Percentiles rank a stretch among this genome's conserved stretches.
Conservation (phyloP, 1,139 yeast genomes). For the Spathaspora sp. region DNA sequence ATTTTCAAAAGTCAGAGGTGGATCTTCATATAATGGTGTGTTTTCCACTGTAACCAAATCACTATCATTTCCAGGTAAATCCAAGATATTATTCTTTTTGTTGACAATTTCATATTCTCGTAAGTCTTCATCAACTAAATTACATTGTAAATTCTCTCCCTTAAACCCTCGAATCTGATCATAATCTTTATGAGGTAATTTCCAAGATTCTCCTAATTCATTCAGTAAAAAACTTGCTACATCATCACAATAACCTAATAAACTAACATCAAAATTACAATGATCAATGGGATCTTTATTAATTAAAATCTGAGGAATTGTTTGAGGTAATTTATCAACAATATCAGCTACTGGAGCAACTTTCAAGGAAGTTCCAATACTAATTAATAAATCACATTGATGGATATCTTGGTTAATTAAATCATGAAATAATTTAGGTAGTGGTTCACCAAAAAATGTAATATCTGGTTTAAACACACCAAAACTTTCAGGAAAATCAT, state of each 20-base stretch:
- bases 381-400: conserved; percentile 76
- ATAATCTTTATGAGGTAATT: conserved; percentile 52
- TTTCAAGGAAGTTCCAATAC: conserved; percentile 91
- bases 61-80: too few relatives aligned
- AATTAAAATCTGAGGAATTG: conserved; percentile 81
- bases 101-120: conserved; percentile 22
- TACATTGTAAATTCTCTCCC: conserved; percentile 20
- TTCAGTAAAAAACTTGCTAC: conserved; percentile 67
- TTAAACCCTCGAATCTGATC: too few relatives aligned
- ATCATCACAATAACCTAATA: conserved; percentile 88
- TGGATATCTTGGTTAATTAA: conserved; percentile 56
- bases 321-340: conserved; percentile 67
- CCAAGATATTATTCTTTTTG: neutral
- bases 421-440: conserved; percentile 74
- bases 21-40: conserved; percentile 7
- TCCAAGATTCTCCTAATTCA: conserved; percentile 57
- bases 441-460: conserved; percentile 88
- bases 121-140: conserved; percentile 21
- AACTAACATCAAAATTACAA: conserved; percentile 75
- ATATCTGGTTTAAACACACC: conserved; percentile 97
- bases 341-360: conserved; percentile 97
- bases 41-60: conserved; percentile 4
- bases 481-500: conserved; percentile 42
- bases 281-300: conserved; percentile 80
- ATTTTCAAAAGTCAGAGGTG: conserved; percentile 2